Evolutionary conservation across 768 basidiomycete genomes (phyloP), one percentile per base, ranked within the genome.

Genomic region (Trametes villosa): DNA sequence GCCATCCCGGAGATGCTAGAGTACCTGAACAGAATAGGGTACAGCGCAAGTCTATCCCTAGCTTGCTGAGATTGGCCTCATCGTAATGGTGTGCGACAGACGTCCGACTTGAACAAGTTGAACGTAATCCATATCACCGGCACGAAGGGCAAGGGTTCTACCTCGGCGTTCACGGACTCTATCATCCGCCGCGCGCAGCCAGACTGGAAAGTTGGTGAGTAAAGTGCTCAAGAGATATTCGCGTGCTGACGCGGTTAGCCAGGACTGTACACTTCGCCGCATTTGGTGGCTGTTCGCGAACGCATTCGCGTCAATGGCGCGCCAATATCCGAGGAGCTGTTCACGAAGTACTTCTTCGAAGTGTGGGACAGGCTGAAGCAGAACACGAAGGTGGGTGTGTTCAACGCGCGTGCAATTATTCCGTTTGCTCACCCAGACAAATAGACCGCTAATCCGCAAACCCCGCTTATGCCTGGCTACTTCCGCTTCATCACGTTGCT

Each of bases 131-230:
- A 99, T 78, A 87, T 99, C 65, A 96, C 96, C 9, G 96, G 96
- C 4, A 98, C 97, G 4, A 99, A 99, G 76, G 96, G 96, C 33
- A 99, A 99, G 73, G 96, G 96, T 8, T 98, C 96, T 3, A 95
- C 97, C 1, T 93, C 92, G 65, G 96, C 97, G 9, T 98, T 98
- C 68, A 84, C 86, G 4, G 90, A 94, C 67, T 92, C 91, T 11
- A 87, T 98, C 53, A 78, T 98, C 50, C 84, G 92, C n/a, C 80
- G 83, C 60, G 75, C 82, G n/a, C 82, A 76, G 65, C 89, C 95
- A 8, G 76, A 80, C 2, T 92, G 88, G 80, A 95, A 87, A 79
- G 84, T 92, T 64, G 96, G 94, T 92, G 70, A 65, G 86, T 22
- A 11, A 6, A 6, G 3, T 44, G n/a, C n/a, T n/a, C n/a, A n/a